Percentiles rank a stretch among this genome's conserved stretches.
These are phyloP conservation scores for Verticillium albo-atrum DNA, from an alignment of 2,329 filamentous ascomycete species.

Conservation along the genomic window DNA sequence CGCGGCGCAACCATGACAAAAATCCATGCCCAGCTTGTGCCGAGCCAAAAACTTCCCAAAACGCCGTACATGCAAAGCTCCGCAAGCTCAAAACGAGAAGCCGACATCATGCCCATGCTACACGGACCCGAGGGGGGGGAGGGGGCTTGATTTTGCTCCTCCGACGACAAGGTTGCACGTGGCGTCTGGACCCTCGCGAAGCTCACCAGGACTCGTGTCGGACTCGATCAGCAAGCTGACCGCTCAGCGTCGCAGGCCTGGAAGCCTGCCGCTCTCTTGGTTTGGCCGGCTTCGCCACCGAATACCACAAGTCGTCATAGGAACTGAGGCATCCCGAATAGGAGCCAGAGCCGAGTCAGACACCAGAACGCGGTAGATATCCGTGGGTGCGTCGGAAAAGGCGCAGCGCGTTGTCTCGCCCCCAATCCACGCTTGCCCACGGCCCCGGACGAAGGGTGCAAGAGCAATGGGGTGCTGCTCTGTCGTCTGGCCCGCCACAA, in stretches of 20 bases:
- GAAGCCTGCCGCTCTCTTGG: neutral
- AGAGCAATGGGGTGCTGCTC: neutral
- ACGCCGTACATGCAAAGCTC: slow-evolving; percentile 1
- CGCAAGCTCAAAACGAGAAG: neutral
- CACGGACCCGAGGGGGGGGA: too few species aligned
- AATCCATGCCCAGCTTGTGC: neutral
- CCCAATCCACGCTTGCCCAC: neutral
- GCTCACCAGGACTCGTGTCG: neutral
- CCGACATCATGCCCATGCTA: neutral
- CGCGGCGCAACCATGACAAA: neutral
- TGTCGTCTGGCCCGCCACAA: neutral
- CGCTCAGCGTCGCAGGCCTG: neutral
- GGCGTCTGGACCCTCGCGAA: neutral
- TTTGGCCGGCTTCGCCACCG: neutral
- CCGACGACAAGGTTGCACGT: neutral
- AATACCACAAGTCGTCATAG: neutral
- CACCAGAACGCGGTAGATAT: neutral
- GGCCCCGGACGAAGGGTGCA: neutral
- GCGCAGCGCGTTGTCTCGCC: neutral
- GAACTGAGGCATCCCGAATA: neutral
- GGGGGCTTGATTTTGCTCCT: neutral
- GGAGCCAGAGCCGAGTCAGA: neutral
- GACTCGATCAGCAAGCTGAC: neutral
- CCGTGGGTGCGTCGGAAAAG: neutral
- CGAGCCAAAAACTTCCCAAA: neutral